phyloP scores from a whole-genome alignment of 495 filamentous ascomycete genomes.

The Xanthoparmelia taractica region DNA sequence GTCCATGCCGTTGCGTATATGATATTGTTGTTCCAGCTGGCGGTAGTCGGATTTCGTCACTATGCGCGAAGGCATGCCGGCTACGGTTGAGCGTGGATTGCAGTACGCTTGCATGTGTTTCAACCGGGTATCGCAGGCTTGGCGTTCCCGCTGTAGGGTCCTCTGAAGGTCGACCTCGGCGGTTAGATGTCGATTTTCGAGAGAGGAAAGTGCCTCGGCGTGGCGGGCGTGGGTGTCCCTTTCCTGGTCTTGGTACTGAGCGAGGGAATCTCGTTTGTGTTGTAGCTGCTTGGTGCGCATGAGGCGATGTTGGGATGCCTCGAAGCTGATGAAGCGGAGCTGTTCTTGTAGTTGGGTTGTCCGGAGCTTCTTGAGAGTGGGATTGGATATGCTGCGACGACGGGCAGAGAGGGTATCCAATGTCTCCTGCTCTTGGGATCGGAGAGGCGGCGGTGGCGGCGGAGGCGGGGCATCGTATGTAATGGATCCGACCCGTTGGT shows the following conservation, averaged over 20 bases:
- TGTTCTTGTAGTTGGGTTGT: constrained; percentile 28
- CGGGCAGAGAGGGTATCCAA: constrained; percentile 17
- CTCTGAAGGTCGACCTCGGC: constrained; percentile 26
- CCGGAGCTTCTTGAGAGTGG: constrained; percentile 21
- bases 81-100: constrained; percentile 15
- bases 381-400: constrained; percentile 19
- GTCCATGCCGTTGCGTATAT: constrained; percentile 59
- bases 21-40: constrained; percentile 66
- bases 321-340: constrained; percentile 25
- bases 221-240: constrained; percentile 17
- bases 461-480: constrained; percentile 8
- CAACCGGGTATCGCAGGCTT: constrained; percentile 26
- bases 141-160: constrained; percentile 23
- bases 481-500: constrained; percentile 6
- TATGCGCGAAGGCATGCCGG: constrained; percentile 33
- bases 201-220: constrained; percentile 20
- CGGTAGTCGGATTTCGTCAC: constrained; percentile 52
- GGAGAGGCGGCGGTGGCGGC: constrained; percentile 16
- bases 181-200: constrained; percentile 26
- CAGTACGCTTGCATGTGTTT: constrained; percentile 32
- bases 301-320: constrained; percentile 24
- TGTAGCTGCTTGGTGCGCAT: constrained; percentile 21
- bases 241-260: constrained; percentile 15
- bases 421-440: constrained; percentile 1
- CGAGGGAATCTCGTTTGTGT: constrained; percentile 13